Evolutionary conservation across 805 yeast species (phyloP), one percentile per base, ranked within the genome.

Genomic region (Ogataea salicorniae): DNA sequence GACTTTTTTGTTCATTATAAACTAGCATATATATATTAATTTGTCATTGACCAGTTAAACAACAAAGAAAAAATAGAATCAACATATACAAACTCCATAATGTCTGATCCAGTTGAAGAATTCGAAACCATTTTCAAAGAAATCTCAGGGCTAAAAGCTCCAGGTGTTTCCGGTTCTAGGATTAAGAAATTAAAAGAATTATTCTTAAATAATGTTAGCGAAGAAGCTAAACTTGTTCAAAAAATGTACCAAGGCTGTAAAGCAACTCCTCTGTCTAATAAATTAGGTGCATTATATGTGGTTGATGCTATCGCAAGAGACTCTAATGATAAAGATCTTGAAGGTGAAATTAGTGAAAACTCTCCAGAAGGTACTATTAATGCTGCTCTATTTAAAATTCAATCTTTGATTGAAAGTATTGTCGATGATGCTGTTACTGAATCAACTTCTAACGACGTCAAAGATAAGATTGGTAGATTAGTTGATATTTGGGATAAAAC

Each of bases 81-180:
- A 17, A 16, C 20, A 35, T n/a, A 35, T 7, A 35, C 14, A 23
- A 37, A 36, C 18, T 20, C 15, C 17, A 46, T 16, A 17, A 72
- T 72, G 77, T 64, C 75, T 34, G 45, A 48, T 39, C 51, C 63
- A 48, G 64, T 69, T 50, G 74, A 72, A 56, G 72, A 75, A 54
- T 77, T 79, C 57, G 79, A 75, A 53, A 53, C 67, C 42, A 70
- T 72, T 33, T 66, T 77, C 49, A 73, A 71, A 53, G 82, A 78
- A 60, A 63, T 79, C 46, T 71, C 77, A 29, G 73, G 77, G 6
- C 69, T 85, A 58, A 84, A 83, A 67, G 80, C 96, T 15, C 92
- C 92, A 14, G 98, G 99, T 51, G 94, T 92, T 45, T 90, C 97
- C 29, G 98, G 98, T 39, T 82, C 96, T 47, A 89, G 97, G 71